Evolutionary conservation across 306 rosid genomes (phyloP).

Genomic region (Trichosanthes truncata): DNA sequence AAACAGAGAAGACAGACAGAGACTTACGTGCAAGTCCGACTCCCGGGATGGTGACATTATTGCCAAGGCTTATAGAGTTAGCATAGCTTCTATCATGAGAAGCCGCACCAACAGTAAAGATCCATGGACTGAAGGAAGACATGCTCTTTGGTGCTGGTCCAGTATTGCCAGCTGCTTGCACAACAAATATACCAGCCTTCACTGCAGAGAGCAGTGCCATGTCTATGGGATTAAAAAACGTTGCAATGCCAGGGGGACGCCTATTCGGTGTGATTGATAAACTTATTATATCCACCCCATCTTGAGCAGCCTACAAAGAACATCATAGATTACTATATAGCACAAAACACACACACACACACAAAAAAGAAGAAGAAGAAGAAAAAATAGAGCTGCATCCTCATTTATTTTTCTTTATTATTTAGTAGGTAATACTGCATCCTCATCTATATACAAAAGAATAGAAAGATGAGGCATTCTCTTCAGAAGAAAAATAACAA

Average conservation of each 20-base stretch:
- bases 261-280: slow-evolving; percentile 91
- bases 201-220: slow-evolving; percentile 92
- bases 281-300: slow-evolving; percentile 84
- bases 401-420: background rate
- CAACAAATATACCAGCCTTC: slow-evolving; percentile 85
- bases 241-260: slow-evolving; percentile 95
- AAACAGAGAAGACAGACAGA: slow-evolving; percentile 18
- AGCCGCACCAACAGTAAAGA: slow-evolving; percentile 78
- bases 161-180: slow-evolving; percentile 97
- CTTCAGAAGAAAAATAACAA: background rate
- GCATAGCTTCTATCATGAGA: slow-evolving; percentile 76
- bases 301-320: slow-evolving; percentile 76
- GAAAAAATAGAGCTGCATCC: background rate
- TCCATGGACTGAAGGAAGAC: slow-evolving; percentile 98
- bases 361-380: no score
- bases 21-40: slow-evolving; percentile 89
- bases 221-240: slow-evolving; percentile 95
- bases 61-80: slow-evolving; percentile 82
- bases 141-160: slow-evolving; percentile 95
- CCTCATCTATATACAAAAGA: background rate
- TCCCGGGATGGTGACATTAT: slow-evolving; percentile 64
- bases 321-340: background rate
- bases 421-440: background rate
- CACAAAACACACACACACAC: background rate
- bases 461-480: background rate